phyloP scores from a whole-genome alignment of 345 rosid species.

The Luvunga scandens region DNA sequence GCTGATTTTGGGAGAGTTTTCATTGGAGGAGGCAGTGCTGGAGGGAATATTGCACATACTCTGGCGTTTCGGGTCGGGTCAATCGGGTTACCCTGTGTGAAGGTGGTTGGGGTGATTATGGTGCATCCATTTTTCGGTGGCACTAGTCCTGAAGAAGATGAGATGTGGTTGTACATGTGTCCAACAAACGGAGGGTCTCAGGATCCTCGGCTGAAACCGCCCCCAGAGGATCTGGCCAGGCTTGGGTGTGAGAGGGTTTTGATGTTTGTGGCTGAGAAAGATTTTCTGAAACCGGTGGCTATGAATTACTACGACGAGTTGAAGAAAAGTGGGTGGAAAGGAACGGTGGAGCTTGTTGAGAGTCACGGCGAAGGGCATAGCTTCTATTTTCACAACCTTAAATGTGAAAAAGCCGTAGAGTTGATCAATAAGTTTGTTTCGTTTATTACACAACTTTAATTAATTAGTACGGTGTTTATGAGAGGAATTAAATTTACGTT shows the following conservation, averaged over 20 bases:
- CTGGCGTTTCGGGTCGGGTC: constrained; percentile 31
- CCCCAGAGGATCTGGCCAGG: constrained; percentile 24
- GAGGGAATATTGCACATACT: constrained; percentile 39
- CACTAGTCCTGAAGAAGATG: constrained; percentile 26
- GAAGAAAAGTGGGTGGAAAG: constrained; percentile 33
- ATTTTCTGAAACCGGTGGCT: constrained; percentile 22
- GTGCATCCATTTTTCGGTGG: constrained; percentile 55
- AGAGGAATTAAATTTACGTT: too few relatives aligned
- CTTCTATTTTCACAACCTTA: constrained; percentile 26
- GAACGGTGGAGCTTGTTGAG: constrained; percentile 26
- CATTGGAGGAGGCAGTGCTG: constrained; percentile 41
- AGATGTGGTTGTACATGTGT: constrained; percentile 44
- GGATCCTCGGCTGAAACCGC: constrained; percentile 44
- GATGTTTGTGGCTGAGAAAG: constrained; percentile 38
- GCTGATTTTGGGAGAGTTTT: constrained; percentile 29
- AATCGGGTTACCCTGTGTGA: constrained; percentile 20
- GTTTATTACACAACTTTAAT: constrained; percentile 8
- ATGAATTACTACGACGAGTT: constrained; percentile 23
- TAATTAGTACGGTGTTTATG: too few relatives aligned
- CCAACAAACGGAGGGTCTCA: constrained; percentile 28
- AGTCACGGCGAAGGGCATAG: constrained; percentile 26
- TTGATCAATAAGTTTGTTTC: constrained; percentile 18
- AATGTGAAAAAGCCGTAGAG: constrained; percentile 17
- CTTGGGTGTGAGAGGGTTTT: constrained; percentile 35
- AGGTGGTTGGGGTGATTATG: constrained; percentile 35